Base-by-base conservation (phyloP, 169 alveolate species). In the Plasmodium coatneyi region DNA sequence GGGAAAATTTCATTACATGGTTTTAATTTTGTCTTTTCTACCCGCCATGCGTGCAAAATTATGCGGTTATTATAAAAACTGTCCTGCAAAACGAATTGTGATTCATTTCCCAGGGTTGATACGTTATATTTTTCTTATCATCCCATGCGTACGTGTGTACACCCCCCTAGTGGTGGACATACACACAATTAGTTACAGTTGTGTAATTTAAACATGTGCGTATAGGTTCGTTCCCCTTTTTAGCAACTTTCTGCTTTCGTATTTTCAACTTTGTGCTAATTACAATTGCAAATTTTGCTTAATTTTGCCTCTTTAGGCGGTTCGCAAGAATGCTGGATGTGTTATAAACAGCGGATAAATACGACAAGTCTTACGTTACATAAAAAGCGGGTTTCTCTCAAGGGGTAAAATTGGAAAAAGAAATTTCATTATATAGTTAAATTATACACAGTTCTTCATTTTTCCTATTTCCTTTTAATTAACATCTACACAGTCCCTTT, bases 171-270 rank as follows among this genome's bases (percentile, higher is more conserved):
- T 22, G 76, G 36, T 66, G 76, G 56, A 79, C 39, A 79, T 79
- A 19, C n/a, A 25, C 71, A 41, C 71, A 52, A 54, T 19, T 39
- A 32, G n/a, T 82, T 28, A 1, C 52, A 49, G 22, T 36, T 22
- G 49, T 83, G 56, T 70, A 43, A 41, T 54, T 83, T 43, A 25
- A 7, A 83, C 28, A 71, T 83, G 74, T 71, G 49, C 71, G 14
- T n/a, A 34, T 32, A 41, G 25, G 19, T 19, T 83, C 43, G 71
- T 83, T 83, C 16, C 49, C 71, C n/a, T 83, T 39, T 70, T 22
- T 12, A 71, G 43, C 28, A 16, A 19, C 30, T 41, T 41, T 12
- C 71, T 71, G 28, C 36, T 83, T 83, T 83, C 72, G 14, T 32
- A 39, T 66, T 66, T 83, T 49, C 74, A 34, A 16, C 30, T 22